Evolutionary conservation across 192 early-diverging fungal genomes (phyloP).

Genomic region (Spizellomyces punctatus): DNA sequence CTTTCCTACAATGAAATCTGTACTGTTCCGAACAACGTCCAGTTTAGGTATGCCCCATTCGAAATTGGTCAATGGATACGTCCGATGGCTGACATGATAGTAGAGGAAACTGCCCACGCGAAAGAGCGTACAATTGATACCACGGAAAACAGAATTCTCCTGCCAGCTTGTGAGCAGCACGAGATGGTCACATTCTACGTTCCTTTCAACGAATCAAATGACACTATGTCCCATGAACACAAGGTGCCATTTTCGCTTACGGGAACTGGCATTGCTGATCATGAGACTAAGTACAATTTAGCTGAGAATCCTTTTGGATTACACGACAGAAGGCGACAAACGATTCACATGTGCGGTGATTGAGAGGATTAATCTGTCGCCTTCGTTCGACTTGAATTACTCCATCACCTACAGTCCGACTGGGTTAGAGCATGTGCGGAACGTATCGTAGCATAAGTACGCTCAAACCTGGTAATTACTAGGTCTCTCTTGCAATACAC

Average conservation of each 20-base stretch:
- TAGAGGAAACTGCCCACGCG: background rate
- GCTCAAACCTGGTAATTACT: background rate
- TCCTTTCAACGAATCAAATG: slow-evolving; percentile 44
- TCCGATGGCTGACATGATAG: slow-evolving; percentile 3
- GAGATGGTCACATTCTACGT: slow-evolving; percentile 47
- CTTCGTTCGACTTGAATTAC: slow-evolving; percentile 2
- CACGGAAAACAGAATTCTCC: slow-evolving; percentile 39
- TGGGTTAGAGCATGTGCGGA: background rate
- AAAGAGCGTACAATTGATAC: slow-evolving; percentile 39
- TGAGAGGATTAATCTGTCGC: background rate
- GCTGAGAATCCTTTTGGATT: background rate
- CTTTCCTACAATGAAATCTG: slow-evolving; percentile 11
- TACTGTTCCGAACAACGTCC: slow-evolving; percentile 17
- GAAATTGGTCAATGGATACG: slow-evolving; percentile 21
- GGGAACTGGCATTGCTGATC: background rate
- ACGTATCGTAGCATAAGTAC: background rate
- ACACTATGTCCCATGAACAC: slow-evolving; percentile 41
- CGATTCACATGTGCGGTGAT: background rate
- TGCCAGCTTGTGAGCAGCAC: slow-evolving; percentile 41
- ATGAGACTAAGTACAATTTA: background rate
- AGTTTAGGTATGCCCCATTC: slow-evolving; percentile 14
- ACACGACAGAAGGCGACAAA: background rate
- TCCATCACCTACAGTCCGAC: background rate
- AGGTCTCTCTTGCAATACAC: background rate
- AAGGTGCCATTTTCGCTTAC: slow-evolving; percentile 1